Evolutionary conservation across 2,329 filamentous ascomycete genomes (phyloP), one percentile per base, ranked within the genome.

Genomic region (Penicillium thymicola): DNA sequence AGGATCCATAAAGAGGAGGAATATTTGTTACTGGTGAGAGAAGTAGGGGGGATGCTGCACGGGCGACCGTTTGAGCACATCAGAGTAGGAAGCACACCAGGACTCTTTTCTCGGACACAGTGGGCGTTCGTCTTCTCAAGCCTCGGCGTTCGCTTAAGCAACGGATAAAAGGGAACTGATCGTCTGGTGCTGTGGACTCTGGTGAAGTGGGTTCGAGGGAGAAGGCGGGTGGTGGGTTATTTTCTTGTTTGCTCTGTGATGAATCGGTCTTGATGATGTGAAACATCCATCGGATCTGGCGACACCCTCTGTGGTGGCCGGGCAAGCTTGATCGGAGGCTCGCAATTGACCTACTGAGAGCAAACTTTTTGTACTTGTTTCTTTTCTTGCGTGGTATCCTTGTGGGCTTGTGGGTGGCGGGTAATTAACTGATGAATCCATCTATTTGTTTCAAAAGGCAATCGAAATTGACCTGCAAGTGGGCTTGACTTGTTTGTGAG

Each of bases 101-200:
- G 14, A 38, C 25, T 53, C 50, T 46, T 53, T 53, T 46, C 50
- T 53, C 42, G 27, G 50, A 53, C 50, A 53, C 50, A 53, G 50
- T 53, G 50, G 42, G 50, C 50, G 43, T 38, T n/a, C 42, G 41
- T 46, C 50, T 53, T 47, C 42, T 53, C 50, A 53, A 53, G 50
- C 50, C 50, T 53, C 50, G 50, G 50, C 41, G 50, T 28, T 30
- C 34, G 50, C 50, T 40, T 53, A 53, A 53, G 50, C 50, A 38
- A 53, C 42, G 10, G 41, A 18, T 21, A 53, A 30, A 38, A 8
- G 42, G 25, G 42, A 46, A 9, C 25, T 53, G 50, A 16, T 32
- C 7, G 47, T 40, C 41, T 46, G 50, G 32, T 36, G 25, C 42
- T 53, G 50, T 47, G 42, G 50, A 53, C 41, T 53, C 42, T 53